phyloP scores from a whole-genome alignment of 2,329 filamentous ascomycete species.

The Fusarium circinatum region DNA sequence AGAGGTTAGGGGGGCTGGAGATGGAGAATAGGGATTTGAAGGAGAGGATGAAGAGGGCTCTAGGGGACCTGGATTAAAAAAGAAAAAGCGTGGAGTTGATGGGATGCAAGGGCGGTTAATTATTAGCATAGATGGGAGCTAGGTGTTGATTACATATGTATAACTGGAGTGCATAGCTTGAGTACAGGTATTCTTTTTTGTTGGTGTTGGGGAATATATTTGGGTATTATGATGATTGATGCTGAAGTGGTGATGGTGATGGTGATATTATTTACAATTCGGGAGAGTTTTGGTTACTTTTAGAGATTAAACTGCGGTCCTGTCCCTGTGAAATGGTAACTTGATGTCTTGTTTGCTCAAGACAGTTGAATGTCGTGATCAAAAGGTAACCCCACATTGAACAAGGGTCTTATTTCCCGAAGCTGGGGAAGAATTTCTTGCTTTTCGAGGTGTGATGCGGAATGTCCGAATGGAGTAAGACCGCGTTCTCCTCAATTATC shows the following conservation, averaged over 20 bases:
- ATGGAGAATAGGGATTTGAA: slow-evolving; percentile 77
- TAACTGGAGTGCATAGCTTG: neutral
- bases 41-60: slow-evolving; percentile 63
- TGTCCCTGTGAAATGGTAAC: neutral
- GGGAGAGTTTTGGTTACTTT: neutral
- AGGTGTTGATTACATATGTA: slow-evolving; percentile 28
- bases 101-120: neutral
- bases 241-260: neutral
- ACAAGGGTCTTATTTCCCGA: slow-evolving; percentile 2
- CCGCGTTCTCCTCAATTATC: slow-evolving; percentile 37
- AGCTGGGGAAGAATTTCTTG: slow-evolving; percentile 9
- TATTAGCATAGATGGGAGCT: slow-evolving; percentile 37
- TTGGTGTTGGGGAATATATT: slow-evolving; percentile 3
- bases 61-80: slow-evolving; percentile 42
- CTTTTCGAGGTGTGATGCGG: slow-evolving; percentile 21
- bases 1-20: slow-evolving; percentile 80
- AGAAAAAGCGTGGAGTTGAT: slow-evolving; percentile 8
- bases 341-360: neutral
- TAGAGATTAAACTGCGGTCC: neutral
- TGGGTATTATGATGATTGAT: slow-evolving; percentile 4
- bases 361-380: neutral
- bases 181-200: slow-evolving; percentile 23
- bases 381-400: neutral
- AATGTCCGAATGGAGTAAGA: slow-evolving; percentile 45
- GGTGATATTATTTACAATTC: neutral